Base-by-base conservation (phyloP, 257 asterid species). In the Salvia miltiorrhiza region DNA sequence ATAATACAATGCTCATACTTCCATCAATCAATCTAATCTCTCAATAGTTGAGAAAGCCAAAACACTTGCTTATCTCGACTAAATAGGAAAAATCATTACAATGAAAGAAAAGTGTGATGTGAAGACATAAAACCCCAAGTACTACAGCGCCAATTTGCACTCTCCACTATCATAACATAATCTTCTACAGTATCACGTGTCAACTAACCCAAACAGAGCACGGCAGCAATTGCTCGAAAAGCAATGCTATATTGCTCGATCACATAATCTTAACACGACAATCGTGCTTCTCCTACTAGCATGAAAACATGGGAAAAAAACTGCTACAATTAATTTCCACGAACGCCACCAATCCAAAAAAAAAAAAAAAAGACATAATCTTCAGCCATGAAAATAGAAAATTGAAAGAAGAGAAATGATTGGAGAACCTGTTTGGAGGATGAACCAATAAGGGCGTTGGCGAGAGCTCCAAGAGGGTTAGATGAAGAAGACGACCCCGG, bases 391-490 rank as follows among this genome's bases (percentile, higher is more conserved):
- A 30, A 41, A 65, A 40, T 16, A 41, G 71, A 14, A 17, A 73
- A 70, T 14, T 39, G 53, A 62, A 3, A 63, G 13, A 9, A 67
- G 47, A 44, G 8, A 7, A 41, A 23, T 13, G 45, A 55, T 40
- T 7, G 45, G 44, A 49, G 19, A 45, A 90, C 99, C 97, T 93
- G 90, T 83, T 89, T 89, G 65, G 99, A 91, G n/a, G 98, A 91
- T 17, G 99, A 87, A 26, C 98, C 99, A 48, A 91, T 64, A 72
- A 94, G 92, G 35, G 90, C 81, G 85, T 86, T 87, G 66, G 96
- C 97, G 65, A 94, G 84, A 73, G 97, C 92, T 39, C 97, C 99
- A 48, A 94, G 75, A 13, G 98, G 99, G 79, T 94, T 94, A 48
- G 93, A 76, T 1, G 99, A 88, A 50, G 97, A 88, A 72, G 95